Evolutionary conservation across 495 filamentous ascomycete genomes (phyloP).

Genomic region (Penicillium longicatenatum): DNA sequence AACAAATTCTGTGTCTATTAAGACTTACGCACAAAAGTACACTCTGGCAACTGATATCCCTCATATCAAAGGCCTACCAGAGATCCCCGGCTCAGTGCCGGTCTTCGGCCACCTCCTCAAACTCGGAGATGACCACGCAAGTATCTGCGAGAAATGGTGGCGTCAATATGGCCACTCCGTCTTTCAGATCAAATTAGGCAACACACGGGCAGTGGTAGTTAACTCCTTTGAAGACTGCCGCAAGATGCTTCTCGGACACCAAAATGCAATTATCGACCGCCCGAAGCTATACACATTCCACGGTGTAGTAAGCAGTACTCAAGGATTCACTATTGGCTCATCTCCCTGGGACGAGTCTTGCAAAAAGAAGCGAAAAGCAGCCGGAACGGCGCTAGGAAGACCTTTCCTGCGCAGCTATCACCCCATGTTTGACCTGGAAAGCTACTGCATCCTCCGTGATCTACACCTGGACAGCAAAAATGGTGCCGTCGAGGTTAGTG

Average conservation of each 20-base stretch:
- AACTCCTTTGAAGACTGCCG: slow-evolving; percentile 50
- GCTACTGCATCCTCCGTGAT: slow-evolving; percentile 49
- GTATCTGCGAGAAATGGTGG: slow-evolving; percentile 55
- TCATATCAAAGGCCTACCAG: slow-evolving; percentile 49
- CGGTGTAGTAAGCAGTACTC: slow-evolving; percentile 48
- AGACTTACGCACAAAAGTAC: slow-evolving; percentile 3
- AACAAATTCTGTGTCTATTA: too few relatives aligned
- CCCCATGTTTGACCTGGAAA: slow-evolving; percentile 56
- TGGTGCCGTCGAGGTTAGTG: slow-evolving; percentile 39
- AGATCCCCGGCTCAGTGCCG: slow-evolving; percentile 53
- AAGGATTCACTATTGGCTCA: slow-evolving; percentile 49
- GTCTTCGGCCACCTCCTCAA: slow-evolving; percentile 55
- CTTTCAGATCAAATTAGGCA: slow-evolving; percentile 58
- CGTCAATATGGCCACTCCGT: slow-evolving; percentile 52
- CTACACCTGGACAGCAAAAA: slow-evolving; percentile 42
- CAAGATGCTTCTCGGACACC: slow-evolving; percentile 48
- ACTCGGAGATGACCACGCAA: slow-evolving; percentile 59
- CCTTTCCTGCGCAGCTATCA: slow-evolving; percentile 49
- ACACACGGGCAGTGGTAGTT: slow-evolving; percentile 51
- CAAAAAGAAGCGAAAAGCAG: slow-evolving; percentile 53
- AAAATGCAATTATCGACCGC: slow-evolving; percentile 49
- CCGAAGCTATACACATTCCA: slow-evolving; percentile 53
- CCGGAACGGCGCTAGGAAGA: slow-evolving; percentile 46
- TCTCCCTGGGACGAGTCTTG: slow-evolving; percentile 55
- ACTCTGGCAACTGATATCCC: slow-evolving; percentile 46